Base-by-base conservation (phyloP, 225 moss, liverwort and hornwort genomes). In the Asterella californica region DNA sequence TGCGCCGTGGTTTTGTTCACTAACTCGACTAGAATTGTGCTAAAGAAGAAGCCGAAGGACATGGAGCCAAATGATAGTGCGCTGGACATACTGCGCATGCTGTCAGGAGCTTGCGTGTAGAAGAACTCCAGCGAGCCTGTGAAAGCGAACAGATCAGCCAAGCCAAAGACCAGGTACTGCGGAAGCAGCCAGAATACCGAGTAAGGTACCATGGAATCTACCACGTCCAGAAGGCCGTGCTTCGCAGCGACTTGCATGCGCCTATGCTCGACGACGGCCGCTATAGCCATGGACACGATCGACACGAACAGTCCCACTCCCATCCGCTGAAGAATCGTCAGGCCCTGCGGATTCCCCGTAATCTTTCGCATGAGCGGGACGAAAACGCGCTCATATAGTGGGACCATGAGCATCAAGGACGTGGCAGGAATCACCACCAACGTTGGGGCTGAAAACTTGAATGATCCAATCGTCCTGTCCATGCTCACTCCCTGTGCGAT, bases 271-370 rank as follows among this genome's bases (percentile, higher is more conserved):
- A 88, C 73, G 25, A 73, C 8, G 12, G 90, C 90, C 29, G 86
- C 88, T 21, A 34, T 70, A 32, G 78, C 24, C 80, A 77, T 76
- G 29, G 75, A 54, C 6, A 86, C 10, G 17, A 84, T 78, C 27
- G 78, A 75, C 4, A 86, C 61, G 38, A 88, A 62, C 30, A 75
- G 42, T 15, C 90, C 90, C 0, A 86, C 76, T 27, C 90, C 90
- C 55, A 90, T 90, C 15, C 90, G 84, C 70, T 84, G 84, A 17
- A 90, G 86, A 15, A 80, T 75, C 27, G 90, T 70, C 8, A 90
- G 64, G 15, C 90, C 90, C 53, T 80, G 83, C 4, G 82, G 82
- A 27, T 86, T 45, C 2, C 86, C 81, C 14, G 90, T 90, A n/a
- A 87, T n/a, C 62, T 54, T 74, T 29, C 82, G 77, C 34, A 77